phyloP scores from a whole-genome alignment of 345 rosid species.

The rapeseed (Brassica napus) region Da-Ae NC_063450.1:20335001-20335500 shows the following conservation, averaged over 20 bases:
- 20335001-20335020: not conserved
- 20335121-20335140: no score
- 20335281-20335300: not conserved
- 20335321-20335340: not conserved
- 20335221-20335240: not conserved
- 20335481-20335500: no score
- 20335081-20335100: no score
- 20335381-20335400: not conserved
- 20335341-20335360: not conserved
- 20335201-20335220: not conserved
- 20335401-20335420: not conserved
- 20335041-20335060: no score
- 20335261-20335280: not conserved
- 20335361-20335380: not conserved
- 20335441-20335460: not conserved
- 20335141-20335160: not conserved
- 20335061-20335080: no score
- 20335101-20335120: no score
- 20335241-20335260: not conserved
- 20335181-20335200: no score
- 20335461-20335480: not conserved
- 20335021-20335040: no score
- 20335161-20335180: no score
- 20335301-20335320: not conserved
- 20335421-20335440: not conserved